Percentiles rank a stretch among this genome's conserved stretches.
These are phyloP conservation scores for Geotrichum carabidarum DNA, from an alignment of 1,139 yeast genomes.

Conservation along the genomic window DNA sequence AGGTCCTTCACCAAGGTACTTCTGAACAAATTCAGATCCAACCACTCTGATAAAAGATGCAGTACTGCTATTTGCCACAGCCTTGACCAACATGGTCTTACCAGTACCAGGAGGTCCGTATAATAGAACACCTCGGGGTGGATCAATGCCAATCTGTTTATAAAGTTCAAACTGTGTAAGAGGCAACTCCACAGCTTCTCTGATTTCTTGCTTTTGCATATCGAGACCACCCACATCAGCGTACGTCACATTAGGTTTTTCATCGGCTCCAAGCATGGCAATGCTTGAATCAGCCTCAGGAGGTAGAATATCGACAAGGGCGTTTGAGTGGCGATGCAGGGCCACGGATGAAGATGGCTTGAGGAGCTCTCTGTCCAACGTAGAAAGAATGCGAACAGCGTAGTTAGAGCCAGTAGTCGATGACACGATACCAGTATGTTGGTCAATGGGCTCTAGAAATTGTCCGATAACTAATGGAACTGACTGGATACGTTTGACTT, in stretches of 20 bases:
- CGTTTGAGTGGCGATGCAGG: slow-evolving; percentile 95
- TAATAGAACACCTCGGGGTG: slow-evolving; percentile 93
- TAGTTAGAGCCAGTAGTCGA: slow-evolving; percentile 97
- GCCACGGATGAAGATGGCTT: slow-evolving; percentile 96
- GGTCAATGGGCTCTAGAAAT: slow-evolving; percentile 95
- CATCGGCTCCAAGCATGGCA: slow-evolving; percentile 89
- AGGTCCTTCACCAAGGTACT: slow-evolving; percentile 98
- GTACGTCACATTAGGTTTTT: slow-evolving; percentile 76
- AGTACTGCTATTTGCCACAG: slow-evolving; percentile 94
- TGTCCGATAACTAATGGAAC: slow-evolving; percentile 98
- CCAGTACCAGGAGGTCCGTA: slow-evolving; percentile 99
- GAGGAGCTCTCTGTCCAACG: slow-evolving; percentile 87
- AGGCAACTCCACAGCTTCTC: slow-evolving; percentile 97
- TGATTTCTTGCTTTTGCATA: slow-evolving; percentile 97
- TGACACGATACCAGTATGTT: slow-evolving; percentile 91
- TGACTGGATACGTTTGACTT: slow-evolving; percentile 92
- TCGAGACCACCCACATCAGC: slow-evolving; percentile 98
- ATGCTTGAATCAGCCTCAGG: slow-evolving; percentile 98
- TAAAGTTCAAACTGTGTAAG: slow-evolving; percentile 92
- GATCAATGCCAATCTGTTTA: slow-evolving; percentile 97
- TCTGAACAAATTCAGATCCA: slow-evolving; percentile 97
- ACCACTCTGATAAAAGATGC: slow-evolving; percentile 95
- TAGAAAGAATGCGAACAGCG: slow-evolving; percentile 89
- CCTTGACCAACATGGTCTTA: slow-evolving; percentile 97
- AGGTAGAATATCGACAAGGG: slow-evolving; percentile 92